Conservation (phyloP, 2,329 filamentous ascomycete genomes). For the Colletotrichum neosansevieriae region DNA sequence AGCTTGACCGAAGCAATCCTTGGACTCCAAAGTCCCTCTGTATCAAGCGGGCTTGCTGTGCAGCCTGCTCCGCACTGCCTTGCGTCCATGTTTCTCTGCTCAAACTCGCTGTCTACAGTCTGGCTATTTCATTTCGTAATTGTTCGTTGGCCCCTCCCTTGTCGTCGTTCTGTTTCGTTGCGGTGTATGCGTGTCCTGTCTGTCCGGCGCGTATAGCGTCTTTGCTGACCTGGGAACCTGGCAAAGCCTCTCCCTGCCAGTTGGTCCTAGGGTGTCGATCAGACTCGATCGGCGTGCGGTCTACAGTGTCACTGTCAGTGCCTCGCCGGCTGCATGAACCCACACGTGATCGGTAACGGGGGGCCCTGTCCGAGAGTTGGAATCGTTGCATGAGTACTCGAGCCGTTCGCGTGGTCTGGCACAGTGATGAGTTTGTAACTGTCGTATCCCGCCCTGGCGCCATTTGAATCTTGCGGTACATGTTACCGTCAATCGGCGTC, state of each 20-base stretch:
- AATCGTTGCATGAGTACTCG: too few relatives aligned
- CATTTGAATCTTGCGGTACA: too few relatives aligned
- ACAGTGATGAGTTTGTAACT: slow-evolving; percentile 4
- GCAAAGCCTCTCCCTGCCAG: too few relatives aligned
- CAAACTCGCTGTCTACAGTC: slow-evolving; percentile 4
- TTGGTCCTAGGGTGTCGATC: too few relatives aligned
- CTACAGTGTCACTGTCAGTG: too few relatives aligned
- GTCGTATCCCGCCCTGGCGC: neutral
- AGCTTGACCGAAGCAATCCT: neutral
- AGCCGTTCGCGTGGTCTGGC: too few relatives aligned
- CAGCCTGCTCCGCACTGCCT: slow-evolving; percentile 20
- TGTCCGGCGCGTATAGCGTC: neutral
- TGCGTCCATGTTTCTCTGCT: neutral
- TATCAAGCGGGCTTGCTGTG: slow-evolving; percentile 6
- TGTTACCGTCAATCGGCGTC: neutral
- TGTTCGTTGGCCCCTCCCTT: neutral
- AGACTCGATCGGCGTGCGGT: too few relatives aligned
- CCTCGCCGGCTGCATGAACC: too few relatives aligned
- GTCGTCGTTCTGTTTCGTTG: neutral
- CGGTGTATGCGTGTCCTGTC: neutral
- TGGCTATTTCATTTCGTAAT: slow-evolving; percentile 18
- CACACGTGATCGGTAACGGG: too few relatives aligned
- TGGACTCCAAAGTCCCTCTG: neutral
- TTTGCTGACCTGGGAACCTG: too few relatives aligned
- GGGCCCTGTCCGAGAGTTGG: too few relatives aligned